Base-by-base conservation (phyloP, 1,284 basidiomycete species). In the Trichosporon coremiiforme region DNA sequence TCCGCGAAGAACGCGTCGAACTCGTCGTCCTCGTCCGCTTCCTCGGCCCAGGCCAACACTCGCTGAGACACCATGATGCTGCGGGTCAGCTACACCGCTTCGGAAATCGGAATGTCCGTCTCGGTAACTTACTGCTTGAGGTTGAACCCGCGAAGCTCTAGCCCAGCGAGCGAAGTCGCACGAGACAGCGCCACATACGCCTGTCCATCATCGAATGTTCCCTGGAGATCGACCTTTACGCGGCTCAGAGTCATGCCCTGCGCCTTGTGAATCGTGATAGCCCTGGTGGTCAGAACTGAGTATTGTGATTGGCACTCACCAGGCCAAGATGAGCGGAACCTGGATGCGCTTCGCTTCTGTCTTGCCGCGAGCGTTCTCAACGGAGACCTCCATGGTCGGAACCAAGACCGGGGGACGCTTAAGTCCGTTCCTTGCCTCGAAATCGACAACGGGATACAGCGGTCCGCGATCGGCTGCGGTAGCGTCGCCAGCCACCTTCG, bases 231-330 rank as follows among this genome's bases (percentile, higher is more conserved):
- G 15, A 72, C 71, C 12, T 63, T 93, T 67, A 96, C 92, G 25
- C 91, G 87, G 68, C 94, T 90, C 20, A 96, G 85, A 0, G 84
- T 84, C 69, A 84, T 83, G 15, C 85, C 85, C 69, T 84, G 79
- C 12, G 76, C 73, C 65, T 81, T 81, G 66, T 81, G 79, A 29
- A 81, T 79, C 1, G 79, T 81, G 66, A 81, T 68, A 2, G 78
- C 78, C 77, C 73, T 75, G 64, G 0, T 2, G 4, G 62, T 71
- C 53, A 69, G 62, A 47, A 5, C 1, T 22, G 6, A 13, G 5
- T 15, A 1, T 12, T 25, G 50, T 31, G 9, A 17, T 15, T 47
- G 20, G 25, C 29, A 67, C 67, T 29, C 22, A 67, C 72, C 68
- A 70, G 0, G 72, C 71, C 2, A 72, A 68, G 6, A 72, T 72